These are phyloP conservation scores for Cupressus sempervirens DNA, from an alignment of 75 land plant species.

Conservation along the genomic window DNA sequence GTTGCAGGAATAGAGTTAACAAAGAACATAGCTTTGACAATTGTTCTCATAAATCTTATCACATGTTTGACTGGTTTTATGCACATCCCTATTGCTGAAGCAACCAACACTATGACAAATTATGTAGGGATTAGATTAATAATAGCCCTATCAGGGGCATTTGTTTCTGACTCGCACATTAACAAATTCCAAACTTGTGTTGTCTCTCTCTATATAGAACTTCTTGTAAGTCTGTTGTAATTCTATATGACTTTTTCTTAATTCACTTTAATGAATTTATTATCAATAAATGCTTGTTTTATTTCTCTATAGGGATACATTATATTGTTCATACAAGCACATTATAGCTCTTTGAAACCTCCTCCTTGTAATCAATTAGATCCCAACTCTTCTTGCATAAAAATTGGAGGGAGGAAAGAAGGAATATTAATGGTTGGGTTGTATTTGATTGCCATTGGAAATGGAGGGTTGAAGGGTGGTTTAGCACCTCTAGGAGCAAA, in stretches of 20 bases:
- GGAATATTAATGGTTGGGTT: constrained; percentile 21
- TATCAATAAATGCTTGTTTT: too few species aligned
- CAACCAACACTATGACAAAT: too few species aligned
- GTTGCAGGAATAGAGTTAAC: too few species aligned
- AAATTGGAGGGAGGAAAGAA: constrained; percentile 10
- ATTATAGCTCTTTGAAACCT: constrained; percentile 22
- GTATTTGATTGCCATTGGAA: constrained; percentile 59
- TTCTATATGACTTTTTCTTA: too few species aligned
- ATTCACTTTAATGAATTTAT: too few species aligned
- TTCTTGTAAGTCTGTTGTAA: constrained; percentile 19
- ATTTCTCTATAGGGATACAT: not conserved
- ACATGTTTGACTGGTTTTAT: too few species aligned
- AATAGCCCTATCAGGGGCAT: too few species aligned
- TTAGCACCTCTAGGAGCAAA: constrained; percentile 58
- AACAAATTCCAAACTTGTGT: constrained; percentile 39
- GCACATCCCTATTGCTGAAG: too few species aligned
- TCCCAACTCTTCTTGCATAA: constrained; percentile 10
- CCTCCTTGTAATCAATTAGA: constrained; percentile 7
- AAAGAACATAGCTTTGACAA: too few species aligned
- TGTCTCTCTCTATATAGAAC: constrained; percentile 23
- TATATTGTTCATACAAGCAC: constrained; percentile 21
- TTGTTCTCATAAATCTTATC: too few species aligned
- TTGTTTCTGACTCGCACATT: constrained; percentile 40
- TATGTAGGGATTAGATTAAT: too few species aligned
- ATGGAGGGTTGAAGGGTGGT: constrained; percentile 49